A percentile compares a stretch with the other conserved stretches of the same genome.
Evolutionary conservation across 495 filamentous ascomycete genomes (phyloP).

Genomic region (Hamigera avellanea): DNA sequence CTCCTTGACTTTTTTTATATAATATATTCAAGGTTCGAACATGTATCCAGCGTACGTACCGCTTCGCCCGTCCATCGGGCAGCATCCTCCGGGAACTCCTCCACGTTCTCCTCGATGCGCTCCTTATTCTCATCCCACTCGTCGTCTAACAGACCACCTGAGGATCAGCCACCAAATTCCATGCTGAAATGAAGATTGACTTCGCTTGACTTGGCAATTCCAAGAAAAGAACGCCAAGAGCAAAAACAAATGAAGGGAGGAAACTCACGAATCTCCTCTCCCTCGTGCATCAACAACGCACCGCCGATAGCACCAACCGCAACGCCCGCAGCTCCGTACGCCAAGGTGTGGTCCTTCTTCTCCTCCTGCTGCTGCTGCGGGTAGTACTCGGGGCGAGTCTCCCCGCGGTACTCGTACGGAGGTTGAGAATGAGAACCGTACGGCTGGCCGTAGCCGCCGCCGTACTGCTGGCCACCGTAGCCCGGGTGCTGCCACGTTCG

Average conservation of each 20-base stretch:
- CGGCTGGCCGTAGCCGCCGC: slow-evolving; percentile 8
- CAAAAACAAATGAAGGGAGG: background rate
- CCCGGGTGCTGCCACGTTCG: slow-evolving; percentile 40
- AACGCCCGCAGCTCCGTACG: slow-evolving; percentile 37
- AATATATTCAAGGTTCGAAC: too few relatives aligned
- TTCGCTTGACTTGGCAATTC: too few relatives aligned
- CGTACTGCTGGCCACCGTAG: slow-evolving; percentile 8
- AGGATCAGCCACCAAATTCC: too few relatives aligned
- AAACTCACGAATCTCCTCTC: slow-evolving; percentile 29
- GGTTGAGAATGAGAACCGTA: slow-evolving; percentile 3
- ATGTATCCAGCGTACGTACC: too few relatives aligned
- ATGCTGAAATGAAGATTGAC: too few relatives aligned
- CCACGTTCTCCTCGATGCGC: slow-evolving; percentile 18
- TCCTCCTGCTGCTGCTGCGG: slow-evolving; percentile 21
- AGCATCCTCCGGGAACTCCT: slow-evolving; percentile 27
- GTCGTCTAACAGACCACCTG: slow-evolving; percentile 10
- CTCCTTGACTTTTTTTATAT: too few relatives aligned
- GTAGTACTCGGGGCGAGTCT: background rate
- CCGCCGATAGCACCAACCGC: slow-evolving; percentile 41
- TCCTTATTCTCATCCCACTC: slow-evolving; percentile 19
- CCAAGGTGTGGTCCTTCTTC: slow-evolving; percentile 26
- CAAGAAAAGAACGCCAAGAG: too few relatives aligned
- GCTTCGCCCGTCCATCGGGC: slow-evolving; percentile 26
- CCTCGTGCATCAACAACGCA: slow-evolving; percentile 37
- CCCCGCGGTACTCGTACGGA: slow-evolving; percentile 2